phyloP scores from a whole-genome alignment of 805 yeast species.

The Metschnikowia gelsemii region DNA sequence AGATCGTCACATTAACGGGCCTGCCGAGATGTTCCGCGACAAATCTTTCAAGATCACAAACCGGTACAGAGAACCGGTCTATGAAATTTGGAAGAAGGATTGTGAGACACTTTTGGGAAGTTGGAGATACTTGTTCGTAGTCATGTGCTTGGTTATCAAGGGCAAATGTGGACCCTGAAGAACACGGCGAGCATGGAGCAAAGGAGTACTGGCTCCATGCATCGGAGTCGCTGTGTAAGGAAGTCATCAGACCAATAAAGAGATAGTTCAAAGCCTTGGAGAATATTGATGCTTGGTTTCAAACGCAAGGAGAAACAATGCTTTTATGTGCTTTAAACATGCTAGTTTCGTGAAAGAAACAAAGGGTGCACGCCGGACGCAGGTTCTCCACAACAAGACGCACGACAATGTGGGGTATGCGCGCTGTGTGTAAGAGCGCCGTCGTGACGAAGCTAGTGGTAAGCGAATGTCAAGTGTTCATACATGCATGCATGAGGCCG shows the following conservation, averaged over 20 bases:
- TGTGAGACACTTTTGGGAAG: constrained; percentile 10
- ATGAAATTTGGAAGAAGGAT: constrained; percentile 17
- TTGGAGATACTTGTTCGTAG: too few relatives aligned
- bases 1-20: constrained; percentile 3
- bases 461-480: too few relatives aligned
- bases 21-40: constrained; percentile 1
- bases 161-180: constrained; percentile 7
- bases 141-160: not conserved
- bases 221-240: constrained; percentile 1
- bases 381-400: constrained; percentile 11
- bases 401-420: constrained; percentile 15
- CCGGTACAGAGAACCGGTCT: constrained; percentile 9
- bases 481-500: too few relatives aligned
- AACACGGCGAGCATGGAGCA: constrained; percentile 20
- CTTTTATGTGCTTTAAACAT: not conserved
- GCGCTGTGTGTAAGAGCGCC: not conserved
- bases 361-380: not conserved
- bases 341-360: not conserved
- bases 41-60: constrained; percentile 12
- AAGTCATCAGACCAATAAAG: not conserved
- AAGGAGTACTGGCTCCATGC: constrained; percentile 10
- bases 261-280: too few relatives aligned
- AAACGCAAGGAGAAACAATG: not conserved
- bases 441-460: too few relatives aligned
- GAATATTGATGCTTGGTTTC: too few relatives aligned